Evolutionary conservation across 2,329 filamentous ascomycete genomes (phyloP), one percentile per base, ranked within the genome.

Genomic region (Lasiodiplodia citricola): DNA sequence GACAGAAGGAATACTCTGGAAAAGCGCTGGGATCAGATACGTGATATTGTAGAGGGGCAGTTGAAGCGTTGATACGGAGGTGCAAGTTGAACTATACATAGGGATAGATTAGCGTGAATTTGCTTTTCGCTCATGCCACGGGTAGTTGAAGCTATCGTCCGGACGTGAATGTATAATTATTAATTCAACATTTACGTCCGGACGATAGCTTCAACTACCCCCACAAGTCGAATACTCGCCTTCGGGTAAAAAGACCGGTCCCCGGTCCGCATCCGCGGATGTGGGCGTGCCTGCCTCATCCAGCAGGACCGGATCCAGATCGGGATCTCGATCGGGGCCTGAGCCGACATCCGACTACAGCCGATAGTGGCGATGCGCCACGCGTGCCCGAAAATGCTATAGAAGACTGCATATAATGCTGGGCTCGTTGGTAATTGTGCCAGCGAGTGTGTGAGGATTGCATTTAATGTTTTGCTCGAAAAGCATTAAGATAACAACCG

Each of bases 11-110:
- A 74, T 54, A 72, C 70, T 13, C 66, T 76, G 63, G 47, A 70
- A 10, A 75, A 70, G 71, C 69, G 75, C 71, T 83, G 81, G 81
- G 76, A 73, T 66, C 81, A 83, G 70, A 79, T 83, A 35, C 65
- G 70, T 25, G 47, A 54, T 18, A 75, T 75, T n/a, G 69, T 77
- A 44, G 55, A 60, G 25, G 50, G 55, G 14, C 16, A 64, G 14
- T n/a, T 65, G 14, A 54, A 67, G 68, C 47, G 50, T 66, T 63
- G 28, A 63, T 13, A 4, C n/a, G 16, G 41, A n/a, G 6, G 41
- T 10, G 41, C 41, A 21, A 18, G 10, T 47, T n/a, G 41, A 47
- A 47, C n/a, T n/a, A 44, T 7, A 44, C 14, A 18, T 44, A 44
- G 14, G 16, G n/a, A 13, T n/a, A 28, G 28, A 28, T 28, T 28